Evolutionary conservation across 257 asterid species (phyloP), one percentile per base, ranked within the genome.

Genomic region (Apocynum venetum): DNA sequence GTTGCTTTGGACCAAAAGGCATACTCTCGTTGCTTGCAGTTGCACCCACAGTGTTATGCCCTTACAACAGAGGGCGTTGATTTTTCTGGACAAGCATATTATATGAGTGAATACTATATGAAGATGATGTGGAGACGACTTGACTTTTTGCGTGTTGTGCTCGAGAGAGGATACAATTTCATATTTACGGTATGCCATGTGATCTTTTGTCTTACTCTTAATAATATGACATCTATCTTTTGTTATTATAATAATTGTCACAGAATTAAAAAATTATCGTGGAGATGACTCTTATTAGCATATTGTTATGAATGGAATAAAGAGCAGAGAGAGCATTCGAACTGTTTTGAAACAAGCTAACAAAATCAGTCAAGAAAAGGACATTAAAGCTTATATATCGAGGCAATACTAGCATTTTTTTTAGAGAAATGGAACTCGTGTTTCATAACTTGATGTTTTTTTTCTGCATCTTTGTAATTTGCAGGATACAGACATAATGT

Each of bases 401-500:
- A 25, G 31, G 31, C 31, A 25, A 25, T 25, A 25, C 31, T 25
- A 25, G 31, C 31, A 25, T 25, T 25, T 25, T 25, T 25, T 25
- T 25, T 25, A 25, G 31, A 25, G 31, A 25, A 25, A 25, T 25
- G 31, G 31, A 25, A 25, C 31, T 25, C 31, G 31, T 25, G 31
- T 25, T 25, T 25, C 31, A 25, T 25, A 25, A 25, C 31, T 25
- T 25, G 31, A 25, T 25, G 31, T 25, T 25, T 25, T 25, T 25
- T 25, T 25, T 25, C 31, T 25, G 31, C 31, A 20, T 2, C 38
- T 15, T 51, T 10, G 3, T 53, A 5, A 17, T 41, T 31, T 61
- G 72, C 38, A 91, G 96, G 94, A 91, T 80, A 89, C 88, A 1
- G 97, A 91, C 67, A 83, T 91, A 25, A 78, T 91, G 89, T 91